phyloP scores from a whole-genome alignment of 2,329 filamentous ascomycete genomes.

The Aureobasidium sp. region DNA sequence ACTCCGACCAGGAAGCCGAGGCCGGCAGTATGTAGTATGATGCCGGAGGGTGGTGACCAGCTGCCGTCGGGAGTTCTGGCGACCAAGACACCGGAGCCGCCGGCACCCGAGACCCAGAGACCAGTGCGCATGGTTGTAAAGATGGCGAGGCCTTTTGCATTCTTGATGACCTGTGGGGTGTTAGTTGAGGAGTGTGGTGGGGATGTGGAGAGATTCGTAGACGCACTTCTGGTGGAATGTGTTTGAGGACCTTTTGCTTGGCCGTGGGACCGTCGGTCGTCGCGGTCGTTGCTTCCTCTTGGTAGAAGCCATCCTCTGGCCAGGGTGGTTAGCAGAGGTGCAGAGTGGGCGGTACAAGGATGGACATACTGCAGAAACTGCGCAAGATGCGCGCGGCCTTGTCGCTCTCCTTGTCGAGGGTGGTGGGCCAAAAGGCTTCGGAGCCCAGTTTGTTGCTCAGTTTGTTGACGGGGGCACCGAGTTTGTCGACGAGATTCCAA shows the following conservation, averaged over 20 bases:
- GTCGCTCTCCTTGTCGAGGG: conserved; percentile 80
- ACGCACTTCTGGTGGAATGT: conserved; percentile 60
- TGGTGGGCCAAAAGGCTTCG: conserved; percentile 79
- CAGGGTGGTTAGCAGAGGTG: conserved; percentile 18
- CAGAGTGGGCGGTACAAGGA: not conserved
- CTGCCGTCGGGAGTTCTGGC: conserved; percentile 75
- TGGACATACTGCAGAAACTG: conserved; percentile 73
- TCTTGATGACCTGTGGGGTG: conserved; percentile 59
- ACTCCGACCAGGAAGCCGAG: conserved; percentile 85
- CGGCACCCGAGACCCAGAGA: conserved; percentile 83
- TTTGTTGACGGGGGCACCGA: conserved; percentile 64
- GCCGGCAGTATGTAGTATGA: conserved; percentile 81
- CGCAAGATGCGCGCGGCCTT: conserved; percentile 84
- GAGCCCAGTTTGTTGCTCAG: conserved; percentile 73
- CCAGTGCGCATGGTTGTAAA: conserved; percentile 95
- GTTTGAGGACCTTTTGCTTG: conserved; percentile 62
- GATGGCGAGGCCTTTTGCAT: conserved; percentile 83
- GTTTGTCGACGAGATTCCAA: conserved; percentile 58
- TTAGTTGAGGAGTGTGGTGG: not conserved
- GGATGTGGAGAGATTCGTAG: not conserved
- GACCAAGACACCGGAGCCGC: conserved; percentile 80
- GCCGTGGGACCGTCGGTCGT: conserved; percentile 45
- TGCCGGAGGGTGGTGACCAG: conserved; percentile 86
- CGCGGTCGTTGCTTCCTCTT: conserved; percentile 41
- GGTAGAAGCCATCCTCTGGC: conserved; percentile 60